Conservation (phyloP, 1,284 basidiomycete genomes). For the Coriolopsis trogii region DNA sequence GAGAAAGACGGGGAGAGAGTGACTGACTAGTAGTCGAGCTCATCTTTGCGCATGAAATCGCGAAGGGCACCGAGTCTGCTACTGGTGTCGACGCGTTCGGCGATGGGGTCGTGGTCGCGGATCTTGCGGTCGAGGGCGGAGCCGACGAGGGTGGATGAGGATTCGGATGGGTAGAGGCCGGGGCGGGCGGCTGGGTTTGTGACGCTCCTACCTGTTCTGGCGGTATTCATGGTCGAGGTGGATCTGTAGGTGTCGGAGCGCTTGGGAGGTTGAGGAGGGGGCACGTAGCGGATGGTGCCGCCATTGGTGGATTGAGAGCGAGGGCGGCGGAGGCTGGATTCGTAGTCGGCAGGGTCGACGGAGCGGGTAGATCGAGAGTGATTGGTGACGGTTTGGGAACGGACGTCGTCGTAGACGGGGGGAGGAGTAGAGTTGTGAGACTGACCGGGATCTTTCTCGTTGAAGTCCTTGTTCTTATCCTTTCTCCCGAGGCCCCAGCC, state of each 20-base stretch:
- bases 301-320: slow-evolving; percentile 16
- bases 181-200: slow-evolving; percentile 47
- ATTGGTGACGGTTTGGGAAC: slow-evolving; percentile 29
- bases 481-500: slow-evolving; percentile 69
- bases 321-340: slow-evolving; percentile 27
- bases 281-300: slow-evolving; percentile 16
- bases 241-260: slow-evolving; percentile 35
- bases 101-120: slow-evolving; percentile 58
- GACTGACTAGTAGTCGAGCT: slow-evolving; percentile 85
- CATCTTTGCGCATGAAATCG: slow-evolving; percentile 71
- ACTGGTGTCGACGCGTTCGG: slow-evolving; percentile 56
- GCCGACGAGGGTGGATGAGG: slow-evolving; percentile 71
- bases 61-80: slow-evolving; percentile 69
- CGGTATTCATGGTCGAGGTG: slow-evolving; percentile 24
- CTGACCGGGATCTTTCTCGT: slow-evolving; percentile 40
- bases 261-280: slow-evolving; percentile 18
- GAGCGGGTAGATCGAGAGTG: slow-evolving; percentile 32
- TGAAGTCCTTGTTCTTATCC: slow-evolving; percentile 47
- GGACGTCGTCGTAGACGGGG: too few relatives aligned
- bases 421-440: slow-evolving; percentile 33
- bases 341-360: neutral
- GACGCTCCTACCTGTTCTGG: too few relatives aligned
- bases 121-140: slow-evolving; percentile 70
- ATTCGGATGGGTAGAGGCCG: slow-evolving; percentile 56
- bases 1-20: slow-evolving; percentile 7